Percentiles rank a stretch among this genome's conserved stretches.
phyloP scores from a whole-genome alignment of 495 filamentous ascomycete genomes.

The Parachaetomium inaequale region DNA sequence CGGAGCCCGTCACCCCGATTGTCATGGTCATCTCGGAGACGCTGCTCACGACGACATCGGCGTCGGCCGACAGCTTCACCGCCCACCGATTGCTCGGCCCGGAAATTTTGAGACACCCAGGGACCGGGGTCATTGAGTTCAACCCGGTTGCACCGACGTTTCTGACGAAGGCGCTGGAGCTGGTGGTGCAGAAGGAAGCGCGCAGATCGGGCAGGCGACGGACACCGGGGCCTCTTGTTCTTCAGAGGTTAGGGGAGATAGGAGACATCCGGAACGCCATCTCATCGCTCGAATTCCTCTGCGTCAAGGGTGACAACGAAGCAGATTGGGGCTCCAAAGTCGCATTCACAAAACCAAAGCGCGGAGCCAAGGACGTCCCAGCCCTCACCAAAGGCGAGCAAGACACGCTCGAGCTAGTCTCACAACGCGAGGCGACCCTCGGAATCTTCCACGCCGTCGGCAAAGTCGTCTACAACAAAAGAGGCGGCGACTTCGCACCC shows the following conservation, averaged over 20 bases:
- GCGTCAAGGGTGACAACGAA: slow-evolving; percentile 64
- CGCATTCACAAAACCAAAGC: slow-evolving; percentile 58
- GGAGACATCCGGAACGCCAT: slow-evolving; percentile 92
- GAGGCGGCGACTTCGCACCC: slow-evolving; percentile 51
- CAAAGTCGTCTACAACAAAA: slow-evolving; percentile 92
- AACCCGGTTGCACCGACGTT: slow-evolving; percentile 87
- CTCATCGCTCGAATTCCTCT: slow-evolving; percentile 85
- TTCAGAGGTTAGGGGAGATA: slow-evolving; percentile 71
- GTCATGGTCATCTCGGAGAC: slow-evolving; percentile 91
- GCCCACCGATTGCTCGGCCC: slow-evolving; percentile 83
- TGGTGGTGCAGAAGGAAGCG: slow-evolving; percentile 77
- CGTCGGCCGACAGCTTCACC: slow-evolving; percentile 81
- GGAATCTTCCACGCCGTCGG: slow-evolving; percentile 96
- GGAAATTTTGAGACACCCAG: slow-evolving; percentile 73
- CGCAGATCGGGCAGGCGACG: slow-evolving; percentile 61
- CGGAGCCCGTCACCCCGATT: slow-evolving; percentile 61
- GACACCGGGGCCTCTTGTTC: slow-evolving; percentile 64
- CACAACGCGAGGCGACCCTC: slow-evolving; percentile 78
- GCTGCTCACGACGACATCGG: slow-evolving; percentile 67
- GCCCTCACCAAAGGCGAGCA: slow-evolving; percentile 66
- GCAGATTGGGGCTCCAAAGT: slow-evolving; percentile 66
- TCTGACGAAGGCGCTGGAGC: slow-evolving; percentile 74
- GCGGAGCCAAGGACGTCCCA: slow-evolving; percentile 49
- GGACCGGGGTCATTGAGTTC: slow-evolving; percentile 76
- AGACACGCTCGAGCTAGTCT: slow-evolving; percentile 68